Evolutionary conservation across 2,329 filamentous ascomycete genomes (phyloP), one percentile per base, ranked within the genome.

Genomic region (Cladosporium halotolerans): DNA sequence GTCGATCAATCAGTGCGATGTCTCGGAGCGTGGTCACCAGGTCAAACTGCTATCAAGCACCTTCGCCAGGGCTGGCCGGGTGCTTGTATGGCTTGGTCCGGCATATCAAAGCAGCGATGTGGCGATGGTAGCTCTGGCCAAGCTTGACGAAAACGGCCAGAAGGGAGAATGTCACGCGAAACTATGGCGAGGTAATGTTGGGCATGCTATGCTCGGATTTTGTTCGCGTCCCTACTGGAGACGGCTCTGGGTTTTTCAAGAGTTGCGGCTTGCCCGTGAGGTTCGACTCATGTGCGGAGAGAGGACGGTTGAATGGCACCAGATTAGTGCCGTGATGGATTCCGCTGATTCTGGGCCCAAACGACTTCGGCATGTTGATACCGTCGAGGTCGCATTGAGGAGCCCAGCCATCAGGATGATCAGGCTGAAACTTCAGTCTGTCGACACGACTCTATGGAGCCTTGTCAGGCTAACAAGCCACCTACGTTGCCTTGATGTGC

Each of bases 41-140:
- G 59, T 61, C 18, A 42, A 19, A 18, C 16, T 58, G 31, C 58
- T 61, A 56, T 39, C 34, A 8, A 34, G 45, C 7, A 60, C 60
- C 14, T 60, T 60, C 41, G n/a, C 36, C 31, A 41, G 36, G 6
- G 42, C 46, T 9, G 9, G 2, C 10, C 14, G 33, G 10, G 55
- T 51, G 11, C 7, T 60, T 10, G 42, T 58, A 3, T 58, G 46
- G 42, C 54, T 58, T 2, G 54, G 54, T 23, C 33, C 45, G 18
- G 45, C 33, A 7, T 48, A 48, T 28, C 9, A 9, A 9, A 14
- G 10, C 4, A 48, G 45, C 18, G 45, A 40, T n/a, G 4, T 11
- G 1, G 45, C 34, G 6, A 31, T 48, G 33, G 2, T 16, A 9
- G 33, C 33, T 2, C 5, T 48, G 1, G 14, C 34, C 4, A 45